Evolutionary conservation across 78 protist genomes (phyloP).

Genomic region (Dictyostelium firmibasis): DNA sequence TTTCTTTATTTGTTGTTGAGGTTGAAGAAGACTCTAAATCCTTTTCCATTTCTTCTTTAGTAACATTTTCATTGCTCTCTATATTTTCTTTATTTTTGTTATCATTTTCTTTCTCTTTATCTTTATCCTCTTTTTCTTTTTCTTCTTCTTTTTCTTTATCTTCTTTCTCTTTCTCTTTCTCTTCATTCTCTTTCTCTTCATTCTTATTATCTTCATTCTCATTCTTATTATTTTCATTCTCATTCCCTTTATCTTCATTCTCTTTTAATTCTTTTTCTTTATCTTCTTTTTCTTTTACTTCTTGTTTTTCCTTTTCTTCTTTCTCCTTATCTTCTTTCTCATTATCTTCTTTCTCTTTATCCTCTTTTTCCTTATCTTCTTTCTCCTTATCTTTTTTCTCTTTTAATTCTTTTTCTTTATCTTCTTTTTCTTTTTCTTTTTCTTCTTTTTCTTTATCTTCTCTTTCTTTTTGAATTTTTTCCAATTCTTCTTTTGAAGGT

Average conservation of each 20-base stretch:
- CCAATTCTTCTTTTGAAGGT: background rate
- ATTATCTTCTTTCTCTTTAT: background rate
- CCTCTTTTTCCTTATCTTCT: background rate
- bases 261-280: background rate
- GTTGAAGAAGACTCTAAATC: too few relatives aligned
- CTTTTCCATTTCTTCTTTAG: background rate
- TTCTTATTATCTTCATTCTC: background rate
- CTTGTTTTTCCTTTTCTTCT: background rate
- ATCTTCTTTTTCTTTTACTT: background rate
- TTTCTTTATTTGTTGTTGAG: background rate
- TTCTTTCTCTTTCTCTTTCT: background rate
- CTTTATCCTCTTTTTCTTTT: background rate
- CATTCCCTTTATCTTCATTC: background rate
- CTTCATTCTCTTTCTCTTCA: background rate
- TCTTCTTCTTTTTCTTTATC: background rate
- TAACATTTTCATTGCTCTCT: too few relatives aligned
- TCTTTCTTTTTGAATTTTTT: background rate
- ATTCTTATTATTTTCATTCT: too few relatives aligned
- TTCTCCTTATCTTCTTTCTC: background rate
- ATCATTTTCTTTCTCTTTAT: background rate
- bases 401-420: background rate
- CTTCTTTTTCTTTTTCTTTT: background rate
- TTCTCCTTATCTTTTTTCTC: background rate
- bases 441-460: constrained; percentile 2
- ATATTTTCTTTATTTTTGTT: background rate